Evolutionary conservation across 164 flowering plant genomes (phyloP).

Genomic region (Vitis rupestris): DNA sequence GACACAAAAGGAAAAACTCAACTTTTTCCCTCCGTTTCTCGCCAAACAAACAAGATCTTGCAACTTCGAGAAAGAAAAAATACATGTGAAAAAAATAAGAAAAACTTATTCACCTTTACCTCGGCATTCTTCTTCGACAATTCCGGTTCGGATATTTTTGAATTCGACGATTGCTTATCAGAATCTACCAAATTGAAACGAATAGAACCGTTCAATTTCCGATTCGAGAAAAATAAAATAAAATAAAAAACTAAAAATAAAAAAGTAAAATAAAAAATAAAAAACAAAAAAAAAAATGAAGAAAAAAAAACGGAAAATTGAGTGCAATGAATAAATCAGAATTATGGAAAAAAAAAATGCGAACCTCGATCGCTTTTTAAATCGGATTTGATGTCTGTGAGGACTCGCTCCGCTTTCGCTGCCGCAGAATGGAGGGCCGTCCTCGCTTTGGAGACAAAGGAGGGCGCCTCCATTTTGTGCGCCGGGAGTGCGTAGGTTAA

Average conservation of each 20-base stretch:
- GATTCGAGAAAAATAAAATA: constrained; percentile 2
- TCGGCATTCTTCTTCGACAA: neutral
- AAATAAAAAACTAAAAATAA: neutral
- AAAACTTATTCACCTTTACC: neutral
- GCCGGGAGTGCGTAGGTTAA: constrained; percentile 14
- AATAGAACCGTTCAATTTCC: neutral
- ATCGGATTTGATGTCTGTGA: constrained; percentile 69
- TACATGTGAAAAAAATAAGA: too few species aligned
- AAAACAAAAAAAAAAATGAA: neutral
- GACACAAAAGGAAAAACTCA: too few species aligned
- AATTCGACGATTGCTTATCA: constrained; percentile 31
- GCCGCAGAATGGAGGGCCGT: constrained; percentile 96
- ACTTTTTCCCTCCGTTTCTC: too few species aligned
- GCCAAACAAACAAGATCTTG: too few species aligned
- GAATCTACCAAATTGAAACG: constrained; percentile 21
- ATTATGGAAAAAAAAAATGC: constrained; percentile 6
- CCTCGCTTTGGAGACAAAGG: constrained; percentile 79
- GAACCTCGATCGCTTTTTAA: constrained; percentile 50
- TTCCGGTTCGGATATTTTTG: neutral
- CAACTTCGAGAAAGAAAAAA: too few species aligned
- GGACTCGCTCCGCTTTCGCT: constrained; percentile 81
- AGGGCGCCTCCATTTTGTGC: constrained; percentile 36
- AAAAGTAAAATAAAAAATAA: neutral
- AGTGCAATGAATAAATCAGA: neutral
- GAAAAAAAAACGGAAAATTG: neutral